Conservation (phyloP, 2,329 filamentous ascomycete genomes). For the Aspergillus bombycis region DNA sequence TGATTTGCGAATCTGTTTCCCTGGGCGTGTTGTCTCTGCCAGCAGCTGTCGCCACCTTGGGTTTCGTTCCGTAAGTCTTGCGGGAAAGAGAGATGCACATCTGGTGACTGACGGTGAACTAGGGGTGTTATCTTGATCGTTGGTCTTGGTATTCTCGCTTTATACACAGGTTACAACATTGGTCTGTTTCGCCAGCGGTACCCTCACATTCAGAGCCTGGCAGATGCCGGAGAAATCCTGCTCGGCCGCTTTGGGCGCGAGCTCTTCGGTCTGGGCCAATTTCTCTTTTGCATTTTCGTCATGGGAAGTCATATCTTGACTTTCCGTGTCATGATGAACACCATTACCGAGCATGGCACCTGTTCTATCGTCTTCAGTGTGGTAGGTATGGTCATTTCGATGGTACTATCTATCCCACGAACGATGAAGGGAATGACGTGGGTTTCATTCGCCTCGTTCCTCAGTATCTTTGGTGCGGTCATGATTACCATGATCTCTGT, state of each 20-base stretch:
- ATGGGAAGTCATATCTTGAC: slow-evolving; percentile 72
- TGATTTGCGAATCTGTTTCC: slow-evolving; percentile 61
- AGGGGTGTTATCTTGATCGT: slow-evolving; percentile 58
- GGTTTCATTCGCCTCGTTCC: slow-evolving; percentile 65
- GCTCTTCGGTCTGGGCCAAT: slow-evolving; percentile 64
- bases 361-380: slow-evolving; percentile 67
- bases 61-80: slow-evolving; percentile 51
- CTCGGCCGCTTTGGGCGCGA: slow-evolving; percentile 65
- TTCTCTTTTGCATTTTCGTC: slow-evolving; percentile 68
- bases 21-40: slow-evolving; percentile 60
- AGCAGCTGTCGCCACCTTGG: slow-evolving; percentile 53
- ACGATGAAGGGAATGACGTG: slow-evolving; percentile 66
- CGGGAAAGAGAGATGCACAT: not conserved
- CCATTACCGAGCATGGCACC: slow-evolving; percentile 61
- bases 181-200: slow-evolving; percentile 59
- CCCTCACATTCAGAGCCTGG: slow-evolving; percentile 66
- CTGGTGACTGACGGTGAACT: not conserved
- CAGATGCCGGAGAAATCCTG: slow-evolving; percentile 67
- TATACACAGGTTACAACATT: slow-evolving; percentile 63
- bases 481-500: slow-evolving; percentile 69
- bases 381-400: slow-evolving; percentile 61
- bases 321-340: slow-evolving; percentile 69
- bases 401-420: slow-evolving; percentile 62
- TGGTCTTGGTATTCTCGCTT: slow-evolving; percentile 58
- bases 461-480: slow-evolving; percentile 67